A percentile compares a stretch with the other conserved stretches of the same genome.
Conservation (phyloP, 371 early-diverging fungal genomes). For the Mortierella polycephala region DNA sequence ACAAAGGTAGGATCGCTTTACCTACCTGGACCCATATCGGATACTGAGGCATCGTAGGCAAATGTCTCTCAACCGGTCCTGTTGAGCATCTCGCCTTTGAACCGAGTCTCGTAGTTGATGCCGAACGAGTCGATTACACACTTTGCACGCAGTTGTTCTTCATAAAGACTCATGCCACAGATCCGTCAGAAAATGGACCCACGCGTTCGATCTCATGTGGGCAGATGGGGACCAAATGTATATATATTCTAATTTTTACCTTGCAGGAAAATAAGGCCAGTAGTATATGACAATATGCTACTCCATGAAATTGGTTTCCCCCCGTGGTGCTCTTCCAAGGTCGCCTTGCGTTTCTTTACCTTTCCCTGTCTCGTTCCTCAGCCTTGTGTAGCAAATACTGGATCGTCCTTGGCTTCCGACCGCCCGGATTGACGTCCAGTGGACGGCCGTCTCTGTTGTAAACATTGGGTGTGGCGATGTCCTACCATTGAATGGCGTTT, state of each 20-base stretch:
- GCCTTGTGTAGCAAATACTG: too few relatives aligned
- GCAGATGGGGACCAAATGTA: background rate
- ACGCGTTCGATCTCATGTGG: constrained; percentile 13
- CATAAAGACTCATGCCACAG: constrained; percentile 4
- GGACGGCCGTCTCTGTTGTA: too few relatives aligned
- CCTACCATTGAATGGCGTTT: too few relatives aligned
- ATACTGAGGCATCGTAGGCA: constrained; percentile 15
- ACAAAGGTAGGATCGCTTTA: background rate
- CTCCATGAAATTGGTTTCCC: too few relatives aligned
- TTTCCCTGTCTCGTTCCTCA: too few relatives aligned
- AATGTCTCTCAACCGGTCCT: constrained; percentile 13
- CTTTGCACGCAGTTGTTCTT: background rate
- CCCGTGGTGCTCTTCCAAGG: too few relatives aligned
- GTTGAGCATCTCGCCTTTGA: constrained; percentile 8
- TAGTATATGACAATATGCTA: too few relatives aligned
- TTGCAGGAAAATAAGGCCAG: too few relatives aligned
- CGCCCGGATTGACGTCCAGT: too few relatives aligned
- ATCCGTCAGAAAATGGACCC: constrained; percentile 12
- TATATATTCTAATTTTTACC: background rate
- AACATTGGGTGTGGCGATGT: too few relatives aligned
- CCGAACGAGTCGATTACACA: constrained; percentile 15
- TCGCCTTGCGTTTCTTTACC: too few relatives aligned
- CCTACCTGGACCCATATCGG: background rate
- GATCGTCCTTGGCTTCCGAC: too few relatives aligned
- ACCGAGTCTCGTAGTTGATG: constrained; percentile 4